These are phyloP conservation scores for Aegilops longissima DNA, from an alignment of 176 grass and related monocot species.

Conservation along the genomic window DNA sequence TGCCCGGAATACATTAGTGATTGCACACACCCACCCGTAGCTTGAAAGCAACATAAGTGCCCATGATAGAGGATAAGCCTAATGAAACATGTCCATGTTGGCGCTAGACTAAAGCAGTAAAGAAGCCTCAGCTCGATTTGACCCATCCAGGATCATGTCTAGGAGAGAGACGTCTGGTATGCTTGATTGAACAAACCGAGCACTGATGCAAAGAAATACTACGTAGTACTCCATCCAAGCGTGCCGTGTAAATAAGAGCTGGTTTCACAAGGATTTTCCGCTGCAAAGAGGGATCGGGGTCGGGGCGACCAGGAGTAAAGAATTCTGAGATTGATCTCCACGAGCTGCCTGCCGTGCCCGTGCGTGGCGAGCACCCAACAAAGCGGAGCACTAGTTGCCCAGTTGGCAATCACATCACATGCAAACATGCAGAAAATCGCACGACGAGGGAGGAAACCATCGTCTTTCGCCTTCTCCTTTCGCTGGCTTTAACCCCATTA, in stretches of 20 bases:
- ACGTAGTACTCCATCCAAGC: too few relatives aligned
- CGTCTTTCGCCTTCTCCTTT: neutral
- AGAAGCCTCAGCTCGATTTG: neutral
- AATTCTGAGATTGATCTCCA: too few relatives aligned
- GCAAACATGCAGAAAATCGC: neutral
- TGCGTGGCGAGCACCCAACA: neutral
- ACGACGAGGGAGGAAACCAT: too few relatives aligned
- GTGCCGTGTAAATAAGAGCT: too few relatives aligned
- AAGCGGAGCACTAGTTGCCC: neutral
- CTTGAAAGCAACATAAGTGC: constrained; percentile 6
- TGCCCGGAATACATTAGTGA: neutral
- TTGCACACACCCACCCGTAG: neutral
- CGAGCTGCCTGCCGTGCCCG: neutral
- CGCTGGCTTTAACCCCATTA: neutral
- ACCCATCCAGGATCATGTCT: neutral
- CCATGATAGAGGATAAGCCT: constrained; percentile 21
- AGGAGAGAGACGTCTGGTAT: neutral
- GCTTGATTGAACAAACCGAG: neutral
- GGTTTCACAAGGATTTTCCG: too few relatives aligned
- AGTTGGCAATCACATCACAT: neutral
- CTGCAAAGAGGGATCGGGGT: neutral
- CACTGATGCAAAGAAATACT: too few relatives aligned
- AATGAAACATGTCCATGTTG: neutral
- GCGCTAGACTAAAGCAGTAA: neutral
- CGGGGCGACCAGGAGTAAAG: too few relatives aligned